These are phyloP conservation scores for Podospora appendiculata DNA, from an alignment of 495 filamentous ascomycete genomes.

Conservation along the genomic window DNA sequence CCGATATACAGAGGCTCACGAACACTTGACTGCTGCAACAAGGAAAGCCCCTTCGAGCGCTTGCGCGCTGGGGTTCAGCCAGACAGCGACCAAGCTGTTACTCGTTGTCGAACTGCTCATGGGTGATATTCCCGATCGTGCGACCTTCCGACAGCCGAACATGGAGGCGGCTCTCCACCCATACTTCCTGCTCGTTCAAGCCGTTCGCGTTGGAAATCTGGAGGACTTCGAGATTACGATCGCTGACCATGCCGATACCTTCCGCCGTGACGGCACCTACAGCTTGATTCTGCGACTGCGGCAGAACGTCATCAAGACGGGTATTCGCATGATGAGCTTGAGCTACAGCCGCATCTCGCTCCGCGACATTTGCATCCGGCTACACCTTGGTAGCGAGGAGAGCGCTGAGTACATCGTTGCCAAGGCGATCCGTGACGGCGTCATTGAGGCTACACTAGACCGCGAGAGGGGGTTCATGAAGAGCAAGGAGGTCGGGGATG, in stretches of 20 bases:
- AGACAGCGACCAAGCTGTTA: constrained; percentile 87
- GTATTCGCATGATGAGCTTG: constrained; percentile 97
- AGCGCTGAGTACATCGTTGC: constrained; percentile 98
- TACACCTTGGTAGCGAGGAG: constrained; percentile 89
- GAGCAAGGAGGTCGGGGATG: constrained; percentile 90
- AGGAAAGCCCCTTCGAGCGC: constrained; percentile 88
- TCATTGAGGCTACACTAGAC: constrained; percentile 92
- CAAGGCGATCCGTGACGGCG: constrained; percentile 95
- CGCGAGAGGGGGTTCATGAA: constrained; percentile 96
- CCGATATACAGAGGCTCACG: constrained; percentile 93
- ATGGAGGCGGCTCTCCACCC: constrained; percentile 82
- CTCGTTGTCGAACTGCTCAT: constrained; percentile 95
- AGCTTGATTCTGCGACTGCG: constrained; percentile 87
- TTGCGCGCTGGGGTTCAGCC: constrained; percentile 86
- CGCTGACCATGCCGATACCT: constrained; percentile 67
- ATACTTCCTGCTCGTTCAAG: constrained; percentile 87
- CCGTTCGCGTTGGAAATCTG: constrained; percentile 89
- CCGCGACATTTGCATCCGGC: constrained; percentile 90
- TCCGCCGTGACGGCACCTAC: constrained; percentile 91
- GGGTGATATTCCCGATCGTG: constrained; percentile 96
- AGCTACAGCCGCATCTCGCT: constrained; percentile 97
- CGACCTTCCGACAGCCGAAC: constrained; percentile 79
- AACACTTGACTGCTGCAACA: constrained; percentile 83
- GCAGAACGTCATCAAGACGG: constrained; percentile 99
- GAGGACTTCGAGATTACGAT: constrained; percentile 85